Percentiles rank a stretch among this genome's conserved stretches.
These are phyloP conservation scores for Syzygium malaccense DNA, from an alignment of 441 rosid genomes.

Conservation along the genomic window DNA sequence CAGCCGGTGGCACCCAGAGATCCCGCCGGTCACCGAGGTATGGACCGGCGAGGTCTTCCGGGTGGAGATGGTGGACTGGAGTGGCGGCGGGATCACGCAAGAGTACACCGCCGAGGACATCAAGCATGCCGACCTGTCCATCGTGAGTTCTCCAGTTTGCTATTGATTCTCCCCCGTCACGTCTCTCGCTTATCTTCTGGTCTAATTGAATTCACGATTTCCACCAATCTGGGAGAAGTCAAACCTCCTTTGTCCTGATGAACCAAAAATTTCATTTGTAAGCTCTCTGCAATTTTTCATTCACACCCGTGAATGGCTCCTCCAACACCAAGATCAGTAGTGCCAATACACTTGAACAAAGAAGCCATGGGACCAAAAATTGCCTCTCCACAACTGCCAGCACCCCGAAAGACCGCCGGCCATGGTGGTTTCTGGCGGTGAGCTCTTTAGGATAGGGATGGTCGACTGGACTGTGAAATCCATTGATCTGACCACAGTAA, in stretches of 20 bases:
- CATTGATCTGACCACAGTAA: conserved; percentile 54
- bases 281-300: background rate
- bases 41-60: conserved; percentile 34
- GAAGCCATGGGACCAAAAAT: conserved; percentile 54
- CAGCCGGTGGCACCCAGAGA: conserved; percentile 64
- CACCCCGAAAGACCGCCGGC: conserved; percentile 75
- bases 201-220: too few species aligned
- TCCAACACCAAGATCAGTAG: conserved; percentile 35
- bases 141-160: conserved; percentile 12
- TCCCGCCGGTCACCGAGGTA: conserved; percentile 45
- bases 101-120: conserved; percentile 40
- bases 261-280: background rate
- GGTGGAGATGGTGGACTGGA: conserved; percentile 57
- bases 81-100: conserved; percentile 35
- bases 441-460: conserved; percentile 71
- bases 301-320: conserved; percentile 33
- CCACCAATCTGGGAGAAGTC: background rate
- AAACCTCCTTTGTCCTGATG: background rate
- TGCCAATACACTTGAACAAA: conserved; percentile 43
- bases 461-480: conserved; percentile 57
- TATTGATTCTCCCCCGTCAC: background rate
- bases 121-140: conserved; percentile 38
- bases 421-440: conserved; percentile 39
- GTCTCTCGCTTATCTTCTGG: background rate
- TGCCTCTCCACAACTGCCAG: conserved; percentile 67